Percentiles rank a stretch among this genome's conserved stretches.
Evolutionary conservation across 495 filamentous ascomycete species (phyloP).

Genomic region (Penicillium manginii): DNA sequence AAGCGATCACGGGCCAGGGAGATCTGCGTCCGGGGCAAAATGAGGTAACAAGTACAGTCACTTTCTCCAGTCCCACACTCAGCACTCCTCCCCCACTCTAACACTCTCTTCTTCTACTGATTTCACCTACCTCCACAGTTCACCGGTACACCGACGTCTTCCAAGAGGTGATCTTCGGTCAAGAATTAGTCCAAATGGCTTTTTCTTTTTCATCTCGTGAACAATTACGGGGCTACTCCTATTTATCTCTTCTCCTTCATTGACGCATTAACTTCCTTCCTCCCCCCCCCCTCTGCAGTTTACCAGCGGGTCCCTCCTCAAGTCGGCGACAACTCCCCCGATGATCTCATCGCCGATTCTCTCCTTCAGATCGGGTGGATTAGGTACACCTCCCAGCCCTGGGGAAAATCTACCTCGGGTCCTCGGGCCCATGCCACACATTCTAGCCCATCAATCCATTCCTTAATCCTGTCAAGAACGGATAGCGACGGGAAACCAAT

Average conservation of each 20-base stretch:
- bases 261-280: too few species aligned
- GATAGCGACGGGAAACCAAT: conserved; percentile 30
- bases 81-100: background rate
- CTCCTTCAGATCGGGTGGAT: conserved; percentile 25
- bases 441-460: background rate
- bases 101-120: background rate
- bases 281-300: too few species aligned
- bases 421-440: conserved; percentile 19
- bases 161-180: conserved; percentile 12
- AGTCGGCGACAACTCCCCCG: conserved; percentile 17
- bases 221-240: background rate
- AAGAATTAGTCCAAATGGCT: background rate
- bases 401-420: conserved; percentile 25
- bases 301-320: background rate
- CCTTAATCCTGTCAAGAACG: conserved; percentile 3
- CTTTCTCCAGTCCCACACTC: background rate
- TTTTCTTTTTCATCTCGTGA: background rate
- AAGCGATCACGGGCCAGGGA: conserved; percentile 12
- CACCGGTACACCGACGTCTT: conserved; percentile 29
- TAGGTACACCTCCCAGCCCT: conserved; percentile 13
- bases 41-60: conserved; percentile 33
- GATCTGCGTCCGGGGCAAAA: conserved; percentile 20
- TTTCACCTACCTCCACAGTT: conserved; percentile 13
- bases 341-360: conserved; percentile 24
- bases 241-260: background rate